Percentiles rank a stretch among this genome's conserved stretches.
Conservation (phyloP, 257 asterid species). For the Henckelia pumila region DNA sequence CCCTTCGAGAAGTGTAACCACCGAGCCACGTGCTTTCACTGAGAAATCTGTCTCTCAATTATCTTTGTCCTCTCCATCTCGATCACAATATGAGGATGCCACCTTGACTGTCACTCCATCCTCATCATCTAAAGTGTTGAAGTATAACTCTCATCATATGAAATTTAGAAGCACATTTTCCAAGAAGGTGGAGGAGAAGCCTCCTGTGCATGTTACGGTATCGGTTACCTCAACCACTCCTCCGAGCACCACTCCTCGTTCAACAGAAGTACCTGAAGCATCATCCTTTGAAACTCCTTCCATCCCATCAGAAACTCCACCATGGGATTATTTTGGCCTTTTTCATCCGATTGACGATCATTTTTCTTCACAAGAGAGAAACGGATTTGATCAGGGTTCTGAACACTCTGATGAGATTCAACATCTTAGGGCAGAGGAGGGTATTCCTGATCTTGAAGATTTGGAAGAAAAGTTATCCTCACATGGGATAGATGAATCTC, state of each 20-base stretch:
- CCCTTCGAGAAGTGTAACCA: slow-evolving; percentile 44
- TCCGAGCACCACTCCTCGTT: slow-evolving; percentile 43
- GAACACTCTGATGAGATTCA: slow-evolving; percentile 31
- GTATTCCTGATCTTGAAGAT: slow-evolving; percentile 5
- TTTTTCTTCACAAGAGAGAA: slow-evolving; percentile 47
- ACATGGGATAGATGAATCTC: slow-evolving; percentile 54
- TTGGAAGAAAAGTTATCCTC: slow-evolving; percentile 53
- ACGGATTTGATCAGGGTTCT: slow-evolving; percentile 29
- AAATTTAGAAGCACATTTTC: slow-evolving; percentile 65
- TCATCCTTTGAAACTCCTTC: slow-evolving; percentile 32
- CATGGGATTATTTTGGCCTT: slow-evolving; percentile 97
- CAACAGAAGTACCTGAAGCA: slow-evolving; percentile 47
- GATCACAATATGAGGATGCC: slow-evolving; percentile 46
- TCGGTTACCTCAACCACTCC: slow-evolving; percentile 45
- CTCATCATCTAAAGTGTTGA: slow-evolving; percentile 56
- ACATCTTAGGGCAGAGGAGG: neutral
- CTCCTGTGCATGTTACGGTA: slow-evolving; percentile 47
- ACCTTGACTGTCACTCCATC: slow-evolving; percentile 48
- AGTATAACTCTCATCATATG: slow-evolving; percentile 64
- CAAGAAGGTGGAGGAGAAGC: slow-evolving; percentile 78
- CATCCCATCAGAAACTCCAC: slow-evolving; percentile 32
- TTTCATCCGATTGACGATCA: slow-evolving; percentile 64
- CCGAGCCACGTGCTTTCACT: slow-evolving; percentile 32
- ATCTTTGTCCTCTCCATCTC: neutral
- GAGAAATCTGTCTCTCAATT: neutral